These are phyloP conservation scores for Neurospora sp. DNA, from an alignment of 495 filamentous ascomycete species.

Conservation along the genomic window DNA sequence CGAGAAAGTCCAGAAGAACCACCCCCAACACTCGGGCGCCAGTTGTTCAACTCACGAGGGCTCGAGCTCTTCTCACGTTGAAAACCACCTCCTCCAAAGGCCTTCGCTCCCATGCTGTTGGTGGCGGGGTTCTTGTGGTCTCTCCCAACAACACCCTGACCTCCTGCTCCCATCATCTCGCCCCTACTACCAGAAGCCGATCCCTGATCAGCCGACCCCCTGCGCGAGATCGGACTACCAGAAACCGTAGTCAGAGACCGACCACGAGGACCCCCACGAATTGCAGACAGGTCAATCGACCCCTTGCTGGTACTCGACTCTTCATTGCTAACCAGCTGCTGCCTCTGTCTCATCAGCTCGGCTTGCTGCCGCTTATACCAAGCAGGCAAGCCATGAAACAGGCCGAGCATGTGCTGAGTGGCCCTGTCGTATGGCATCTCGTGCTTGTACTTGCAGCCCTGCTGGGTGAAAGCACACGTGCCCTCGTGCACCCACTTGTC, in stretches of 20 bases:
- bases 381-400: conserved; percentile 40
- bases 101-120: background rate
- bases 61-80: background rate
- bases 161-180: background rate
- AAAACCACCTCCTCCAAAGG: background rate
- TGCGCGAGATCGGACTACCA: background rate
- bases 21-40: background rate
- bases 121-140: background rate
- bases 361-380: conserved; percentile 45
- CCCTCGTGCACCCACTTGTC: conserved; percentile 80
- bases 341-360: conserved; percentile 18
- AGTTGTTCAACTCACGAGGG: background rate
- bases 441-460: conserved; percentile 80
- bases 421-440: conserved; percentile 62
- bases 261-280: background rate
- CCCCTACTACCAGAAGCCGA: background rate
- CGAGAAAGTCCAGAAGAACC: background rate
- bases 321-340: background rate
- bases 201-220: background rate
- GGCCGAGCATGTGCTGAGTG: conserved; percentile 53
- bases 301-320: background rate
- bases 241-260: background rate
- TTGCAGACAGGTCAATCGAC: background rate
- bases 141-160: background rate
- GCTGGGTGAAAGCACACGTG: conserved; percentile 72